Evolutionary conservation across 495 filamentous ascomycete genomes (phyloP).

Genomic region (Neurospora sp.): DNA sequence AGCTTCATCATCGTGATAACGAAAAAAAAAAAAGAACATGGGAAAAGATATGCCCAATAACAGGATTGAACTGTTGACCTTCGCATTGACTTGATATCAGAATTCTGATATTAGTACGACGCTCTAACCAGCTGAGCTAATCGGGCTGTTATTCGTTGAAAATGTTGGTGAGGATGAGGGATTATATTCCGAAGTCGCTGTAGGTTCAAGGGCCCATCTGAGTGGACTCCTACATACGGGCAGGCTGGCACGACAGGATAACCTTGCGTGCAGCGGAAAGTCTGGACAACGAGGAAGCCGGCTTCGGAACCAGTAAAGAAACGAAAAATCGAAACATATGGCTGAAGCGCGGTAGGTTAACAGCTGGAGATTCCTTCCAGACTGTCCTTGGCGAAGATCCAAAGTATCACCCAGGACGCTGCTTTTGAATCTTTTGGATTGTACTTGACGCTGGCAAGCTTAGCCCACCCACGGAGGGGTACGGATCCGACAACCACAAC

Average conservation of each 20-base stretch:
- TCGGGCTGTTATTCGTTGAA: background rate
- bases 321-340: background rate
- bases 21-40: background rate
- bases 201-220: background rate
- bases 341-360: background rate
- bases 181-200: background rate
- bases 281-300: background rate
- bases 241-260: background rate
- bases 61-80: background rate
- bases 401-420: background rate
- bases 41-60: background rate
- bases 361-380: background rate
- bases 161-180: background rate
- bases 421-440: background rate
- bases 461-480: background rate
- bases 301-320: background rate
- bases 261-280: background rate
- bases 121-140: slow-evolving; percentile 1
- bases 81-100: background rate
- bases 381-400: background rate
- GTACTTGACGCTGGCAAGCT: background rate
- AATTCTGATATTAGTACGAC: background rate
- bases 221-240: background rate
- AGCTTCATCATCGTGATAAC: background rate
- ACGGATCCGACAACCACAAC: background rate